Conservation (phyloP, 2,329 filamentous ascomycete species). For the Pseudogymnoascus sp. region DNA sequence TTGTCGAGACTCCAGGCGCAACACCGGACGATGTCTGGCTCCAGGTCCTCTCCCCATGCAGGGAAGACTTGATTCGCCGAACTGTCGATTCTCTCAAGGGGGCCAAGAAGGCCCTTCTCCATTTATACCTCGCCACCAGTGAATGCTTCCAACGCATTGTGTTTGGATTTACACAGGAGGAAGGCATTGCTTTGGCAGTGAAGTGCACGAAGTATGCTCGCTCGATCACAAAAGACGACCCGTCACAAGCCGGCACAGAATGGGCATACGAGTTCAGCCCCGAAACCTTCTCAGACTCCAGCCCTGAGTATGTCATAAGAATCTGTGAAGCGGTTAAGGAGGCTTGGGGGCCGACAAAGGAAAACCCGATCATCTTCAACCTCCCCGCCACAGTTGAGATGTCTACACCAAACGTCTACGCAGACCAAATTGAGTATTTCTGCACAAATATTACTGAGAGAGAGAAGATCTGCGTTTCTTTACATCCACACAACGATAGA, state of each 20-base stretch:
- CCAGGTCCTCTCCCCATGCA: conserved; percentile 86
- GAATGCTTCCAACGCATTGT: conserved; percentile 90
- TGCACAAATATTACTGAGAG: conserved; percentile 76
- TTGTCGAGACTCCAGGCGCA: conserved; percentile 76
- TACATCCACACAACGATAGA: conserved; percentile 92
- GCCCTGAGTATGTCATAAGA: conserved; percentile 71
- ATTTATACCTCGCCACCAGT: conserved; percentile 93
- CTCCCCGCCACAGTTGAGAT: conserved; percentile 93
- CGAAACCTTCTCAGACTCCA: conserved; percentile 85
- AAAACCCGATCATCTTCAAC: conserved; percentile 90
- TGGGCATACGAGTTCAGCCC: conserved; percentile 82
- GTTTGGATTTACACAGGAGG: conserved; percentile 77
- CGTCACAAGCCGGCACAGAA: conserved; percentile 47
- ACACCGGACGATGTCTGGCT: conserved; percentile 86
- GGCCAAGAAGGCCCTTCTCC: conserved; percentile 86
- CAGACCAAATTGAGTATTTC: conserved; percentile 95
- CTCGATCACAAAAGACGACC: conserved; percentile 78
- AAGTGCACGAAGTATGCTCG: conserved; percentile 80
- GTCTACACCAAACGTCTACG: conserved; percentile 89
- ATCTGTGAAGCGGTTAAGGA: conserved; percentile 90
- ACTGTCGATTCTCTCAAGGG: conserved; percentile 86
- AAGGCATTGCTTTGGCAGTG: conserved; percentile 74
- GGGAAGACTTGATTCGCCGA: conserved; percentile 79
- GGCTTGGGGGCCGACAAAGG: conserved; percentile 76
- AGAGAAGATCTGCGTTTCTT: conserved; percentile 78